Evolutionary conservation across 805 yeast genomes (phyloP).

Genomic region (Candida hispaniensis): DNA sequence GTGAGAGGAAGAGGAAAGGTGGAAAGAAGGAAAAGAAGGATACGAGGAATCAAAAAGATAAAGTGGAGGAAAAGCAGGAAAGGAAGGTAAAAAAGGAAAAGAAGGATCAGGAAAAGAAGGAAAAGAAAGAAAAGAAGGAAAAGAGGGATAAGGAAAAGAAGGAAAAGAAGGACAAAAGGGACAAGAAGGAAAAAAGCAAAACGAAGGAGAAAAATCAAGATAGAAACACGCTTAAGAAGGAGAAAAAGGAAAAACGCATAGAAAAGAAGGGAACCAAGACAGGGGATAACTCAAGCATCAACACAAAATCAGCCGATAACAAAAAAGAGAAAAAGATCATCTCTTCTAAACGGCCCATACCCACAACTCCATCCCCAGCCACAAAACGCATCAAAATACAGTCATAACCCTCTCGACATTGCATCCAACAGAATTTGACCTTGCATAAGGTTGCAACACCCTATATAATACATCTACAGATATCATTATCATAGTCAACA

Average conservation of each 20-base stretch:
- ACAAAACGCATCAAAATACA: too few relatives aligned
- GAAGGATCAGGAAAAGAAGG: slow-evolving; percentile 22
- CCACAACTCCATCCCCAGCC: too few relatives aligned
- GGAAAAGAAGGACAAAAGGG: slow-evolving; percentile 6
- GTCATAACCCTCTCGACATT: too few relatives aligned
- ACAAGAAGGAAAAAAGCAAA: slow-evolving; percentile 1
- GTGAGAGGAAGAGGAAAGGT: slow-evolving; percentile 26
- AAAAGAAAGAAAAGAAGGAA: slow-evolving; percentile 25
- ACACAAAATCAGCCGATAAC: not conserved
- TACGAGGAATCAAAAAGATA: slow-evolving; percentile 20
- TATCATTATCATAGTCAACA: too few relatives aligned
- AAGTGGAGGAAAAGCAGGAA: slow-evolving; percentile 25
- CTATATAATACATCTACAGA: too few relatives aligned
- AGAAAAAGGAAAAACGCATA: slow-evolving; percentile 1
- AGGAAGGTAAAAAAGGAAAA: slow-evolving; percentile 21
- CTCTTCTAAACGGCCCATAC: too few relatives aligned
- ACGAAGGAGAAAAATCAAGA: slow-evolving; percentile 2
- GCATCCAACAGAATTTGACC: too few relatives aligned
- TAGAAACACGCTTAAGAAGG: slow-evolving; percentile 1
- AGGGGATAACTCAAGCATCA: not conserved
- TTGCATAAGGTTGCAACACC: too few relatives aligned
- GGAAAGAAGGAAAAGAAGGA: slow-evolving; percentile 23
- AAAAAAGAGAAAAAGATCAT: slow-evolving; percentile 1
- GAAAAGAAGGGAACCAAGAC: not conserved
- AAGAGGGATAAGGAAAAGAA: slow-evolving; percentile 18